A percentile compares a stretch with the other conserved stretches of the same genome.
Conservation (phyloP, 2,329 filamentous ascomycete genomes). For the Sporothrix humicola region DNA sequence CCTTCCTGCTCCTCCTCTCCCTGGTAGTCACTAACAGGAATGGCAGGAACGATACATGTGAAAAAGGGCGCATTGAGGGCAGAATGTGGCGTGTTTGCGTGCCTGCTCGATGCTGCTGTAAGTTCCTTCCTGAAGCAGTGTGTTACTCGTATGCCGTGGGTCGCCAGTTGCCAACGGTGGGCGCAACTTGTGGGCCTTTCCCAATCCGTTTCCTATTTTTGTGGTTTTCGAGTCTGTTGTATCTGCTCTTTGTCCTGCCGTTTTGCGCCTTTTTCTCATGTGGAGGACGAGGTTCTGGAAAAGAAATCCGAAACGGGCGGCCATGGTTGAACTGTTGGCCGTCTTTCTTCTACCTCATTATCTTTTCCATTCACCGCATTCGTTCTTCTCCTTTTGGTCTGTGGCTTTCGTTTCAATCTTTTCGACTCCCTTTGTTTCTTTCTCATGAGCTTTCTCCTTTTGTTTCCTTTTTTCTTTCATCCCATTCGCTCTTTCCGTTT, state of each 20-base stretch:
- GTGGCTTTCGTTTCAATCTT: neutral
- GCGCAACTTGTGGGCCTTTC: neutral
- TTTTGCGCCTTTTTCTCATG: slow-evolving; percentile 13
- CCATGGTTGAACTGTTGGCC: neutral
- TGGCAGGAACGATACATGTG: neutral
- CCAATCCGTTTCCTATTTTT: neutral
- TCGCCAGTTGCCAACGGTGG: neutral
- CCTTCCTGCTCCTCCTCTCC: neutral
- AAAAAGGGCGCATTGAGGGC: neutral
- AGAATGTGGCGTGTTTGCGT: neutral
- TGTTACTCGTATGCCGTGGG: neutral
- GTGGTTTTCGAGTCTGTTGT: neutral
- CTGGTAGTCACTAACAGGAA: slow-evolving; percentile 6
- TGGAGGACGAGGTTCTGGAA: slow-evolving; percentile 3
- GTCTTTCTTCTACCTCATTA: neutral
- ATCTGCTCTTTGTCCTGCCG: neutral
- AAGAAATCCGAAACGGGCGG: neutral
- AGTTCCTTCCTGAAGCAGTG: neutral
- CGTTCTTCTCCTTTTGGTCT: neutral
- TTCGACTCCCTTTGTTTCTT: neutral
- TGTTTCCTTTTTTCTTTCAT: neutral
- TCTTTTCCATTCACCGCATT: too few relatives aligned
- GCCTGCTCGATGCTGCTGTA: neutral
- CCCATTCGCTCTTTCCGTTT: slow-evolving; percentile 26
- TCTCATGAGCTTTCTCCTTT: neutral